Evolutionary conservation across 495 filamentous ascomycete species (phyloP).

Genomic region (Amniculicola lignicola): DNA sequence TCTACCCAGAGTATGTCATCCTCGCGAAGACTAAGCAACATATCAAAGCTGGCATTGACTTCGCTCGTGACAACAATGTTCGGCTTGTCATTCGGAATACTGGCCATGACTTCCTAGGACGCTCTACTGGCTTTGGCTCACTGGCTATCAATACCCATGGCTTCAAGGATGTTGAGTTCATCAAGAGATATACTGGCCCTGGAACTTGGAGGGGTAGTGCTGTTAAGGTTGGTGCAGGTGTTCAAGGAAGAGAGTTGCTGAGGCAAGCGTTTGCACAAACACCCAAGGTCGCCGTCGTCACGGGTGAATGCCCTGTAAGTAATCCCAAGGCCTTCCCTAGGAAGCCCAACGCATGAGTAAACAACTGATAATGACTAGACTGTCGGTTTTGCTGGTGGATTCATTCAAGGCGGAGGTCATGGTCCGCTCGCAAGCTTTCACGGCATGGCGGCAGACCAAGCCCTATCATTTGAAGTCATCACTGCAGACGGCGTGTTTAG

Average conservation of each 20-base stretch:
- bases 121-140: slow-evolving; percentile 10
- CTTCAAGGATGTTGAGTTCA: slow-evolving; percentile 14
- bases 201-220: slow-evolving; percentile 50
- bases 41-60: slow-evolving; percentile 25
- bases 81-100: slow-evolving; percentile 22
- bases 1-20: slow-evolving; percentile 16
- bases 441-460: slow-evolving; percentile 56
- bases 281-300: slow-evolving; percentile 50
- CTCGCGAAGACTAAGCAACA: slow-evolving; percentile 9
- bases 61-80: slow-evolving; percentile 19
- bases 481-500: slow-evolving; percentile 13
- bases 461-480: slow-evolving; percentile 47
- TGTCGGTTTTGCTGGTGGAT: slow-evolving; percentile 45
- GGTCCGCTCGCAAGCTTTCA: slow-evolving; percentile 51
- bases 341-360: no score
- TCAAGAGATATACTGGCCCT: slow-evolving; percentile 12
- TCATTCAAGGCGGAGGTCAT: slow-evolving; percentile 58
- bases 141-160: slow-evolving; percentile 21
- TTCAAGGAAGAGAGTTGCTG: slow-evolving; percentile 53
- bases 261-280: slow-evolving; percentile 43
- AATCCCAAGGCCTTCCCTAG: not conserved
- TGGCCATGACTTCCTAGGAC: slow-evolving; percentile 25
- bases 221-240: slow-evolving; percentile 57
- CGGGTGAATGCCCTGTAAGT: slow-evolving; percentile 39
- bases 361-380: not conserved